Percentiles rank a stretch among this genome's conserved stretches.
Evolutionary conservation across 192 early-diverging fungal species (phyloP).

Genomic region (Lobulomyces angularis): DNA sequence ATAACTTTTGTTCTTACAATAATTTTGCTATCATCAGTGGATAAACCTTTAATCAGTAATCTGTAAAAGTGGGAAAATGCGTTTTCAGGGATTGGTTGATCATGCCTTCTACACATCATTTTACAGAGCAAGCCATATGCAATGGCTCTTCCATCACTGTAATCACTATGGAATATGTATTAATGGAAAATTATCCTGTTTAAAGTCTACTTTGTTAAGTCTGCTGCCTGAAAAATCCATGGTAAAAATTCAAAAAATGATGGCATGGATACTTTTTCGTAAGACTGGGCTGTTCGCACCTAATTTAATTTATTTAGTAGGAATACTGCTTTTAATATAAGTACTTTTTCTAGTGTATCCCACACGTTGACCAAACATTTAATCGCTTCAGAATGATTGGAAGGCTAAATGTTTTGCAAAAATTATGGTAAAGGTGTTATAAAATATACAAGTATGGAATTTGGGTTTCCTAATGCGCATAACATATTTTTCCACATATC

Average conservation of each 20-base stretch:
- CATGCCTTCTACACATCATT: conserved; percentile 63
- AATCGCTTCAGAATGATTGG: conserved; percentile 52
- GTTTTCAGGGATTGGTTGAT: conserved; percentile 42
- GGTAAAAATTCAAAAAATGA: conserved; percentile 60
- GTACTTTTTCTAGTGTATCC: conserved; percentile 46
- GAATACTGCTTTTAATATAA: not conserved
- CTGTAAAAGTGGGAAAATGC: conserved; percentile 61
- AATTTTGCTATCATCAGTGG: conserved; percentile 37
- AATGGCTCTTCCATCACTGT: conserved; percentile 42
- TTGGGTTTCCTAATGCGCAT: conserved; percentile 61
- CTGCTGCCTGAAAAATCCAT: conserved; percentile 65
- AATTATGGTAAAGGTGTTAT: not conserved
- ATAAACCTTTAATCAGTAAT: conserved; percentile 48
- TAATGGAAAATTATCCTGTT: not conserved
- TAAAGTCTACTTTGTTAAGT: conserved; percentile 37
- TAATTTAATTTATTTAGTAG: conserved; percentile 9
- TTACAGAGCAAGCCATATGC: conserved; percentile 63
- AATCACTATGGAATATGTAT: conserved; percentile 32
- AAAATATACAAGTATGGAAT: conserved; percentile 42
- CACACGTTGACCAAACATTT: conserved; percentile 51
- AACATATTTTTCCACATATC: conserved; percentile 69
- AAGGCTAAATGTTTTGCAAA: conserved; percentile 14
- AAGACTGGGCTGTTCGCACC: conserved; percentile 46
- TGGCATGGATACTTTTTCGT: conserved; percentile 39
- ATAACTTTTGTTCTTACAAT: too few species aligned